These are phyloP conservation scores for Mycena rebaudengoi DNA, from an alignment of 768 basidiomycete genomes.

Conservation along the genomic window DNA sequence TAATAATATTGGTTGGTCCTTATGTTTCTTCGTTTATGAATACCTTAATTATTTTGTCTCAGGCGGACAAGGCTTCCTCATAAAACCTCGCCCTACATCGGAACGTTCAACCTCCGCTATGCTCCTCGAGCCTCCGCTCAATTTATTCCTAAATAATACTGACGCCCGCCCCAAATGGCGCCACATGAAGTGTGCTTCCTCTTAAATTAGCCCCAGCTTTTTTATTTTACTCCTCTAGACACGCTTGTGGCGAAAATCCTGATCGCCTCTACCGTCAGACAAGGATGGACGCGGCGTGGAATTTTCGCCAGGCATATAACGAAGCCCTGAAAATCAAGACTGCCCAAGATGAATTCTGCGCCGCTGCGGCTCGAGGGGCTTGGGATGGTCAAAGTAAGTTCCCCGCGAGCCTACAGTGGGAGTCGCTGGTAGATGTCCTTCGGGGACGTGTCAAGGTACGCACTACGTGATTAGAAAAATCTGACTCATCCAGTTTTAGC, in stretches of 20 bases:
- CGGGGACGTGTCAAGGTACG: constrained; percentile 78
- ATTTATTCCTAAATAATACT: constrained; percentile 48
- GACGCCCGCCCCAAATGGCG: constrained; percentile 58
- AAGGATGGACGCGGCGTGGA: constrained; percentile 71
- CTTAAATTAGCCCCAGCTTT: neutral
- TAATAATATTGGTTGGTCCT: constrained; percentile 61
- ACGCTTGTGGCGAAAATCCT: constrained; percentile 79
- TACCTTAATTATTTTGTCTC: neutral
- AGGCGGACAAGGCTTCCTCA: constrained; percentile 83
- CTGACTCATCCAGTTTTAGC: constrained; percentile 24
- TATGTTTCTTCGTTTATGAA: neutral
- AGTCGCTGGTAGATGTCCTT: constrained; percentile 73
- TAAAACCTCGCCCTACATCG: constrained; percentile 73
- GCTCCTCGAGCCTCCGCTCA: constrained; percentile 77
- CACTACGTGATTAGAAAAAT: neutral
- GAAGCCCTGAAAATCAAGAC: constrained; percentile 69
- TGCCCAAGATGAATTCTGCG: constrained; percentile 73
- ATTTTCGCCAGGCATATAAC: constrained; percentile 78
- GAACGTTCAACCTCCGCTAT: constrained; percentile 72
- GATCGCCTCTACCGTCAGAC: constrained; percentile 49
- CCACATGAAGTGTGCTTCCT: constrained; percentile 71
- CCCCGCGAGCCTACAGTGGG: constrained; percentile 77
- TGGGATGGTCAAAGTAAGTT: constrained; percentile 58
- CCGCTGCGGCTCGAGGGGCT: constrained; percentile 50
- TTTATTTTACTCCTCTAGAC: constrained; percentile 45